Conservation (phyloP, 495 filamentous ascomycete species). For the Cercophora scortea region DNA sequence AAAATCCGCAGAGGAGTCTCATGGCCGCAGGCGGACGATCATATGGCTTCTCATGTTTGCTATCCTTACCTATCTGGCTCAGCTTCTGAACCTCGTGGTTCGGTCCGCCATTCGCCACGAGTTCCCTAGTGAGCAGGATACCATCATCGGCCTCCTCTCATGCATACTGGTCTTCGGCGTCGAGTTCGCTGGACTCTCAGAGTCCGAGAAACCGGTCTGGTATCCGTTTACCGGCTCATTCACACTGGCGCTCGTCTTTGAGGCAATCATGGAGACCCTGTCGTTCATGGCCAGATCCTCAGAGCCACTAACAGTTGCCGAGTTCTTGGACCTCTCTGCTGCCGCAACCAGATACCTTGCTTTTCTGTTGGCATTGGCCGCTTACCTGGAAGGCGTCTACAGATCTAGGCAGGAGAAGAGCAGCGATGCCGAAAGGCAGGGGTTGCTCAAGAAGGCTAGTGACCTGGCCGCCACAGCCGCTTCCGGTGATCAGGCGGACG, state of each 20-base stretch:
- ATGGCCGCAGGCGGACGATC: conserved; percentile 38
- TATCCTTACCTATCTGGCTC: conserved; percentile 42
- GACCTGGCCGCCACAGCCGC: conserved; percentile 10
- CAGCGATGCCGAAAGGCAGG: conserved; percentile 42
- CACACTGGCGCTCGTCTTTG: conserved; percentile 42
- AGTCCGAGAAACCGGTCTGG: conserved; percentile 46
- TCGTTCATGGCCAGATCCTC: conserved; percentile 16
- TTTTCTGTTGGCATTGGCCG: conserved; percentile 17
- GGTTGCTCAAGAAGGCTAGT: conserved; percentile 27
- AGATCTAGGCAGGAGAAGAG: conserved; percentile 24
- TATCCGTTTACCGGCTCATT: conserved; percentile 54
- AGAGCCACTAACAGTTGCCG: conserved; percentile 9
- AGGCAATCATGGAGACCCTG: conserved; percentile 35
- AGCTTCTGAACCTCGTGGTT: conserved; percentile 35
- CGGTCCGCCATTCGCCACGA: conserved; percentile 27
- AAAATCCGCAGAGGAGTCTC: conserved; percentile 22
- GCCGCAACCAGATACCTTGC: conserved; percentile 25
- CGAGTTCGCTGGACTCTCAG: conserved; percentile 42
- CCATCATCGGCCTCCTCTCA: conserved; percentile 43
- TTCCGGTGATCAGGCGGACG: conserved; percentile 5
- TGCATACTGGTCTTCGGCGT: conserved; percentile 49
- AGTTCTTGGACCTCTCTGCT: conserved; percentile 26
- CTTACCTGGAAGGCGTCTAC: conserved; percentile 23
- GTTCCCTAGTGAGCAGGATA: conserved; percentile 38
- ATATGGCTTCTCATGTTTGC: conserved; percentile 39